Evolutionary conservation across 371 early-diverging fungal genomes (phyloP), one percentile per base, ranked within the genome.

Genomic region (Actinomortierella wolfii): DNA sequence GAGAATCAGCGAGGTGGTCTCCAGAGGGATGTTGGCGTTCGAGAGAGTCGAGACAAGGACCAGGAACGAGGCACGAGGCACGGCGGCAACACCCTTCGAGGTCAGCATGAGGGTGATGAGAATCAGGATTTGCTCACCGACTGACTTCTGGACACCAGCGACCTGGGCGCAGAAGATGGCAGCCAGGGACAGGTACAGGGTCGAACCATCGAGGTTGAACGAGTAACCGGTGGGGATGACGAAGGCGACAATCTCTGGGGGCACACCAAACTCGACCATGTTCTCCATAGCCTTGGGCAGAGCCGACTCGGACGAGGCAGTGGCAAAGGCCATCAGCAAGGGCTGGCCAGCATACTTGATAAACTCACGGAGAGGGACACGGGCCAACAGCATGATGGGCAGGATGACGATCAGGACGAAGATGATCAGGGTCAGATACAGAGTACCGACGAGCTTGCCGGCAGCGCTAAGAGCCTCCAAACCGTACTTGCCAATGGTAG

Each of bases 291-390:
- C 93, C 47, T 81, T 79, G 15, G 90, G 90, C 13, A 93, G 76
- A 6, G 91, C 92, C 20, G 92, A 88, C 71, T 93, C 93, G 52
- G 90, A 90, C 11, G 91, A 90, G 17, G 93, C 91, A n/a, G 92
- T 90, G 57, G 90, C 86, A 66, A 91, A 93, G n/a, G 92, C 92
- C 67, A 93, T 84, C 43, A 91, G 52, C 75, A 88, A 83, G 23
- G 93, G 92, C 54, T 86, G 81, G 15, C 73, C 76, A 26, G 89
- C 79, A 14, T 84, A 79, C 18, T 68, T 67, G 56, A 78, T 55
- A 73, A 89, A 90, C 5, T 81, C 82, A 26, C 77, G 40, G 21
- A 90, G 59, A 2, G 89, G 86, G 21, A 92, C 64, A 11, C 82
- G 78, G 55, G 77, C 57, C 9, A 90, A 40, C 8, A 90, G 60